phyloP scores from a whole-genome alignment of 2,329 filamentous ascomycete species.

The Fonsecaea pugnacius region DNA sequence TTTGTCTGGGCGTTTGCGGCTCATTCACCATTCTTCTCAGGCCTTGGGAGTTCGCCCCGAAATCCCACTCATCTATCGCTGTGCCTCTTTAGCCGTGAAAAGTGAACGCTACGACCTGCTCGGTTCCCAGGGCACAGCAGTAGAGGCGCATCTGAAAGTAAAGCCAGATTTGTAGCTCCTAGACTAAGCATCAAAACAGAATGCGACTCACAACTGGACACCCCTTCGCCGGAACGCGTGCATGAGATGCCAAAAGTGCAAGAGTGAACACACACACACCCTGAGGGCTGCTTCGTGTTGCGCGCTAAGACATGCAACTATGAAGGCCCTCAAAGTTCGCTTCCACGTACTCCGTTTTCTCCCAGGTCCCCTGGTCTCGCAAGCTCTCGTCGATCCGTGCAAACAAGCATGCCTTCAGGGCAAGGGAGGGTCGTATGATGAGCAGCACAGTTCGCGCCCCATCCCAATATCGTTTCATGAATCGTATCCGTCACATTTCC shows the following conservation, averaged over 20 bases:
- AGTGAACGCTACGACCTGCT: neutral
- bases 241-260: neutral
- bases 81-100: neutral
- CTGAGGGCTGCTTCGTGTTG: neutral
- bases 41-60: neutral
- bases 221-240: neutral
- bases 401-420: neutral
- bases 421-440: neutral
- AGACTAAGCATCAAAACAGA: neutral
- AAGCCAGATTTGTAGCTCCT: neutral
- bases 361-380: neutral
- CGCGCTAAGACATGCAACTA: neutral
- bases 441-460: neutral
- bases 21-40: neutral
- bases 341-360: neutral
- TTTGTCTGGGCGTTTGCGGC: neutral
- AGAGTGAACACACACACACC: neutral
- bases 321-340: neutral
- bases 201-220: neutral
- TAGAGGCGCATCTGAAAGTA: neutral
- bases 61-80: neutral
- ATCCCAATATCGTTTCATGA: neutral
- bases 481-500: slow-evolving; percentile 5
- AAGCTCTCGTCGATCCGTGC: neutral
- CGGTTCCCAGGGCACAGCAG: neutral